Percentiles rank a stretch among this genome's conserved stretches.
phyloP scores from a whole-genome alignment of 805 yeast genomes.

The Saccharomycopsis sp. region DNA sequence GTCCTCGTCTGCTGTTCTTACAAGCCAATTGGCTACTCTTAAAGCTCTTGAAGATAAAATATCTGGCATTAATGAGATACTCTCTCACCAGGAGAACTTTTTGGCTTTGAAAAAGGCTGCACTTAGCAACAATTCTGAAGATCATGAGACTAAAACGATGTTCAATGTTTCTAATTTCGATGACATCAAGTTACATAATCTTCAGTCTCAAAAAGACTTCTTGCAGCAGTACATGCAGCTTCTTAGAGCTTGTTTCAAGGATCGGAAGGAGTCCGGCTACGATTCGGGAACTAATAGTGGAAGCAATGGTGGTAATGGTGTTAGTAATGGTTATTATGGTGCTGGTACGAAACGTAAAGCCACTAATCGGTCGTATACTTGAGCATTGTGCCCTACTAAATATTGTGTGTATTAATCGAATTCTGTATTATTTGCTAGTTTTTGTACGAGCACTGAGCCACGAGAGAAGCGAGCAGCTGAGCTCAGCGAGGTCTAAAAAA shows the following conservation, averaged over 20 bases:
- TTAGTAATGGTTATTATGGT: not conserved
- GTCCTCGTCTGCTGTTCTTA: conserved; percentile 27
- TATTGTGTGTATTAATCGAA: too few relatives aligned
- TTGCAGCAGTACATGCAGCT: conserved; percentile 8
- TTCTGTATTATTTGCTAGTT: too few relatives aligned
- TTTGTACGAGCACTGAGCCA: too few relatives aligned
- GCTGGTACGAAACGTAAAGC: conserved; percentile 2
- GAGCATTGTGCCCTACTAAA: too few relatives aligned
- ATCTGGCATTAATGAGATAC: conserved; percentile 7
- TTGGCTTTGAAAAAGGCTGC: conserved; percentile 9
- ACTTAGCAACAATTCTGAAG: not conserved
- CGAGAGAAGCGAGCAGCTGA: too few relatives aligned
- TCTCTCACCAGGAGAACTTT: conserved; percentile 4
- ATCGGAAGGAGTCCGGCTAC: not conserved
- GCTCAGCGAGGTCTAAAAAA: too few relatives aligned
- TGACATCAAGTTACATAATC: conserved; percentile 4
- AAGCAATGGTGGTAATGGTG: not conserved
- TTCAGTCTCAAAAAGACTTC: conserved; percentile 6
- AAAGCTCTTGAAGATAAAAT: conserved; percentile 8
- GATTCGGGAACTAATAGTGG: not conserved
- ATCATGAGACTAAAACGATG: not conserved
- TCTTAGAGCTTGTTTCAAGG: conserved; percentile 2
- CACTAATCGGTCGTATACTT: conserved; percentile 3
- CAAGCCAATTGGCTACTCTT: conserved; percentile 11
- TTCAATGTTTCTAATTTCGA: conserved; percentile 3